Evolutionary conservation across 2,329 filamentous ascomycete genomes (phyloP).

Genomic region (Escovopsis weberi): DNA sequence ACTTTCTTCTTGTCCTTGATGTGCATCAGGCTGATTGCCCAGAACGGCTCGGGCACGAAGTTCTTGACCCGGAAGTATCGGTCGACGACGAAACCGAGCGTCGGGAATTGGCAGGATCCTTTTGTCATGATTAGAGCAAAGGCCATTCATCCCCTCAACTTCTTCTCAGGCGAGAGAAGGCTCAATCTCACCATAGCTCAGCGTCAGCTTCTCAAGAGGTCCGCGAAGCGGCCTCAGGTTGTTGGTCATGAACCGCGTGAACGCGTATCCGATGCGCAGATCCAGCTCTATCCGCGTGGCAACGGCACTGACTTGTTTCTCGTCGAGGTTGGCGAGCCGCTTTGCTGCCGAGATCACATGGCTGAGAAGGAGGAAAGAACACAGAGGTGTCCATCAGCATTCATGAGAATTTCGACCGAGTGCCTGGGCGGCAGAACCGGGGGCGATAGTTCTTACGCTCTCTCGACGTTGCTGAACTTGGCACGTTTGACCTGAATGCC

Average conservation of each 20-base stretch:
- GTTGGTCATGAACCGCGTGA: slow-evolving; percentile 76
- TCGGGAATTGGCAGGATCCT: slow-evolving; percentile 94
- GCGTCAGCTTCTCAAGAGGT: slow-evolving; percentile 45
- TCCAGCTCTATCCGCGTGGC: slow-evolving; percentile 83
- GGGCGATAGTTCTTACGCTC: slow-evolving; percentile 43
- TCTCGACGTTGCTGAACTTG: slow-evolving; percentile 89
- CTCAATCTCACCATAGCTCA: slow-evolving; percentile 60
- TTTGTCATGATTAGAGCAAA: slow-evolving; percentile 3
- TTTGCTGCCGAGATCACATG: slow-evolving; percentile 78
- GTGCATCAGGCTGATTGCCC: slow-evolving; percentile 78
- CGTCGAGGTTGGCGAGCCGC: slow-evolving; percentile 63
- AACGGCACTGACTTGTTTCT: slow-evolving; percentile 77
- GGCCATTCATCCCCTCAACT: neutral
- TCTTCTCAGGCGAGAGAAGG: neutral
- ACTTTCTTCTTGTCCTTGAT: slow-evolving; percentile 64
- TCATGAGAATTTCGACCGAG: neutral
- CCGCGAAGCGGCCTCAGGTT: slow-evolving; percentile 60
- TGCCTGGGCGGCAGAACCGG: too few species aligned
- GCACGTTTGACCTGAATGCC: slow-evolving; percentile 71
- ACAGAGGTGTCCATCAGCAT: slow-evolving; percentile 6
- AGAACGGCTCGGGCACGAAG: slow-evolving; percentile 85
- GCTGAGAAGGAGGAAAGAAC: slow-evolving; percentile 24
- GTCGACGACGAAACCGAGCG: slow-evolving; percentile 91
- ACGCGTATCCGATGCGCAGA: slow-evolving; percentile 79
- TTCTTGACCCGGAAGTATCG: slow-evolving; percentile 88